Evolutionary conservation across 495 filamentous ascomycete genomes (phyloP), one percentile per base, ranked within the genome.

Genomic region (Trichoderma gamsii): DNA sequence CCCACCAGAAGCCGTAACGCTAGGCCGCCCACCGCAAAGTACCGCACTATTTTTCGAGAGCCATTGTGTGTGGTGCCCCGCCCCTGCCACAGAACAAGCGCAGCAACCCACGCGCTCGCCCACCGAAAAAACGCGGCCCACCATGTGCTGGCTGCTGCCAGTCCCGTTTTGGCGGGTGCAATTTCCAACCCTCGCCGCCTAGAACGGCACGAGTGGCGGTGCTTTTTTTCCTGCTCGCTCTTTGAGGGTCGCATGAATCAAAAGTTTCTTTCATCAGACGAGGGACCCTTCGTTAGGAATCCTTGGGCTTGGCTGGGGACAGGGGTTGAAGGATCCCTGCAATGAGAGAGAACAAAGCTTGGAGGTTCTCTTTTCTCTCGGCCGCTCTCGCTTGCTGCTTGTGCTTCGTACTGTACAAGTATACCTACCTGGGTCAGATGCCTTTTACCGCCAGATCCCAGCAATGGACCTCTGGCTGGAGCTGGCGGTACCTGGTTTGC

Each of bases 151-250:
- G 21, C 23, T 61, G 56, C 15, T 61, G n/a, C 56, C 56, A 61
- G 56, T 18, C 56, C 56, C 27, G 56, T 61, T 61, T 61, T 61
- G 56, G 56, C 56, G 56, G 56, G 56, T 61, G 56, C 56, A 61
- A 61, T 61, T 61, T 61, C 56, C 56, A 61, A 61, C 56, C 56
- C 51, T 49, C 44, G 44, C 44, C n/a, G 44, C 44, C 44, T n/a
- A 25, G 51, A 56, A 56, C 51, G 21, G 51, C 51, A 56, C 51
- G 21, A 29, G 56, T 61, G 56, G 56, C 56, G 27, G 56, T 61
- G 56, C 56, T 32, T 61, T 5, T 13, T 16, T 29, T 29, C 29
- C 29, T 29, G 29, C 27, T 29, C 27, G 23, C 27, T 18, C 8
- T 23, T 29, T 12, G 9, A 13, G 12, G 23, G 23, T 12, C 23